phyloP scores from a whole-genome alignment of 805 yeast species.

The Jamesozyma gamospora region DNA sequence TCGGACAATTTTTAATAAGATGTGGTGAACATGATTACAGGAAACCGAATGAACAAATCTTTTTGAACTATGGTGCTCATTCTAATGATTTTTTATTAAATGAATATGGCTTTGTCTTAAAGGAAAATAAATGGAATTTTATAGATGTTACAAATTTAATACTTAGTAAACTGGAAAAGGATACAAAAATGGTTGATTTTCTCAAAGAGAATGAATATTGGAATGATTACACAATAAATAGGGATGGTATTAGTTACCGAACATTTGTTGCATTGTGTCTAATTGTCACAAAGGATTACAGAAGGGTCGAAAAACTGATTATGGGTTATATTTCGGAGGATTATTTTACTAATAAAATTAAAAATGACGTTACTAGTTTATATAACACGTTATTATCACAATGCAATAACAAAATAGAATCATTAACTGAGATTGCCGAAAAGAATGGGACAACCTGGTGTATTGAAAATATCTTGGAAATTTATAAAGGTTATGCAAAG shows the following conservation, averaged over 20 bases:
- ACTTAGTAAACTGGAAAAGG: conserved; percentile 22
- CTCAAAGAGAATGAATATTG: conserved; percentile 46
- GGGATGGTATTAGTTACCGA: conserved; percentile 53
- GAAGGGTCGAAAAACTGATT: conserved; percentile 20
- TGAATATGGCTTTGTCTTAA: conserved; percentile 76
- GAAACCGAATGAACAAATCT: conserved; percentile 43
- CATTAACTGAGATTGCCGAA: not conserved
- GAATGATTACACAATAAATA: conserved; percentile 63
- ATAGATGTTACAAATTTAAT: conserved; percentile 51
- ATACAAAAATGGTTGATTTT: conserved; percentile 32
- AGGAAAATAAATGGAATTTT: conserved; percentile 54
- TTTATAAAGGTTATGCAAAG: conserved; percentile 15
- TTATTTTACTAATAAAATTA: conserved; percentile 14
- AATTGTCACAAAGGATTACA: conserved; percentile 19
- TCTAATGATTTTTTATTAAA: conserved; percentile 69
- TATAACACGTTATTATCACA: not conserved
- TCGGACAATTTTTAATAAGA: conserved; percentile 23
- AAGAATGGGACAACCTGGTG: conserved; percentile 2
- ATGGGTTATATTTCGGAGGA: conserved; percentile 24
- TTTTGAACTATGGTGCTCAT: conserved; percentile 80
- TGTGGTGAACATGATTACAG: conserved; percentile 16
- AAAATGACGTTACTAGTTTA: not conserved
- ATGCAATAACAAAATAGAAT: not conserved
- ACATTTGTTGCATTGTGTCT: conserved; percentile 66
- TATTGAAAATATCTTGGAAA: conserved; percentile 8